Evolutionary conservation across 768 basidiomycete genomes (phyloP).

Genomic region (Tylopilus subfusipes): DNA sequence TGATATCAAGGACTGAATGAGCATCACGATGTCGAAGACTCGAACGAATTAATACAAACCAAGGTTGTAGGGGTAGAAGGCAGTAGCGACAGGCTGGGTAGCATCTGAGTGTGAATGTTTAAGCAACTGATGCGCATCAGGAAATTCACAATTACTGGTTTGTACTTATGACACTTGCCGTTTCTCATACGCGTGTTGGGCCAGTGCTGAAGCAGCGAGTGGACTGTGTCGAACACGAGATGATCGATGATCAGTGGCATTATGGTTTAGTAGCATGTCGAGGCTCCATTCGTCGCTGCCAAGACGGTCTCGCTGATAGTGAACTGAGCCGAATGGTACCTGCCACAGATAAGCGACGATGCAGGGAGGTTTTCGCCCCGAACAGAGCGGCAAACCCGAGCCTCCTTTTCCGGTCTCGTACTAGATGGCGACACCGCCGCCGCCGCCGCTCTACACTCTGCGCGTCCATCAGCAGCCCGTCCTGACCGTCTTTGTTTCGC

Average conservation of each 20-base stretch:
- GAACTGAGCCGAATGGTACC: slow-evolving; percentile 3
- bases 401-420: neutral
- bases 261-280: slow-evolving; percentile 18
- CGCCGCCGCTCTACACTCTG: slow-evolving; percentile 69
- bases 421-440: slow-evolving; percentile 31
- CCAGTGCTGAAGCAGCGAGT: slow-evolving; percentile 40
- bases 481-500: slow-evolving; percentile 57
- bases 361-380: too few species aligned
- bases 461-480: slow-evolving; percentile 69
- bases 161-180: too few species aligned
- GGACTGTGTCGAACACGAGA: slow-evolving; percentile 24
- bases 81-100: too few species aligned
- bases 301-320: neutral
- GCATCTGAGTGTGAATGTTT: too few species aligned
- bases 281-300: slow-evolving; percentile 21
- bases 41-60: too few species aligned
- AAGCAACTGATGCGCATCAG: too few species aligned
- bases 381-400: too few species aligned
- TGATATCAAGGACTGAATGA: too few species aligned
- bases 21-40: too few species aligned
- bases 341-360: neutral
- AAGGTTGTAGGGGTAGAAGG: too few species aligned
- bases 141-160: too few species aligned
- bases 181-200: slow-evolving; percentile 46
- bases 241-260: slow-evolving; percentile 27